A percentile compares a stretch with the other conserved stretches of the same genome.
Conservation (phyloP, 139 green algal species). For the Chlamydomonas eustigma region DNA sequence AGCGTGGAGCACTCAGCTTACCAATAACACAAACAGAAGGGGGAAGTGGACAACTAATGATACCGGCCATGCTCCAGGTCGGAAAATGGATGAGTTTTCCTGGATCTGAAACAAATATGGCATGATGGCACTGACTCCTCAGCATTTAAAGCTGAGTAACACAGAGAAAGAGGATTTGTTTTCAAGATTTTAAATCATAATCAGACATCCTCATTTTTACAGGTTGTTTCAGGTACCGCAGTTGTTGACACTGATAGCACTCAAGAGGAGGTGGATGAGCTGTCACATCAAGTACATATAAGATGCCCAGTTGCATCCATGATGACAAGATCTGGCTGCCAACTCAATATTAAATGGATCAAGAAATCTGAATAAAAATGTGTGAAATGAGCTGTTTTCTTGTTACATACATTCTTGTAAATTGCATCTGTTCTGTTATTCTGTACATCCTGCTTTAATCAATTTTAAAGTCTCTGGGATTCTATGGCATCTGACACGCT, state of each 20-base stretch:
- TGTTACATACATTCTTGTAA: too few relatives aligned
- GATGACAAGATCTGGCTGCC: background rate
- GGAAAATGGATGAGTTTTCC: background rate
- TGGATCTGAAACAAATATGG: background rate
- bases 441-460: too few relatives aligned
- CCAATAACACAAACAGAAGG: background rate
- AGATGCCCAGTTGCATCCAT: background rate
- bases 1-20: background rate
- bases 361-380: too few relatives aligned
- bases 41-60: background rate
- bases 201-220: background rate
- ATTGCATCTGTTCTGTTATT: too few relatives aligned
- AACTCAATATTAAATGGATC: background rate
- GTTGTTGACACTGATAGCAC: background rate
- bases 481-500: too few relatives aligned
- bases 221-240: background rate
- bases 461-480: too few relatives aligned
- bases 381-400: too few relatives aligned
- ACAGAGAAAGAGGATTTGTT: background rate
- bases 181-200: background rate
- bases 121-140: background rate
- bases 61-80: background rate
- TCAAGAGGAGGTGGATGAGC: background rate
- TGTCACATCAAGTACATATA: background rate
- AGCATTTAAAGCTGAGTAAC: background rate